Conservation (phyloP, 345 rosid species). For the Barbarea vulgaris region DNA sequence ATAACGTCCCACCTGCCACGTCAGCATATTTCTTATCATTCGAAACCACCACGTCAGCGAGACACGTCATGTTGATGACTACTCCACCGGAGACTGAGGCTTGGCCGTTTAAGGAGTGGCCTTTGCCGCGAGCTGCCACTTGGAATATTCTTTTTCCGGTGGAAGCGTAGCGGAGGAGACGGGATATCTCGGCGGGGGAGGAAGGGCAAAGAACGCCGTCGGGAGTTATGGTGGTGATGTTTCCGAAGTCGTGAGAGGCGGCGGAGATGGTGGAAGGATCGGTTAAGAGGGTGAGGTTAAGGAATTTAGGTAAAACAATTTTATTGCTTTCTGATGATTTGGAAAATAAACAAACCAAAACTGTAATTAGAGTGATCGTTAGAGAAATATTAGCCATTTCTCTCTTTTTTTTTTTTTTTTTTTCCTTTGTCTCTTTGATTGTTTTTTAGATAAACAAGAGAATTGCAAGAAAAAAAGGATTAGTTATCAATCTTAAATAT, state of each 20-base stretch:
- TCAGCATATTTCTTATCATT: conserved; percentile 61
- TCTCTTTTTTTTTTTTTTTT: conserved; percentile 3
- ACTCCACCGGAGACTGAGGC: conserved; percentile 72
- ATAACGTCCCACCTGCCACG: conserved; percentile 76
- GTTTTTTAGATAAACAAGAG: conserved; percentile 19
- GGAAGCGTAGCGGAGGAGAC: conserved; percentile 50
- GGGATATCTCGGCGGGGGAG: conserved; percentile 50
- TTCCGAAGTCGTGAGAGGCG: conserved; percentile 72
- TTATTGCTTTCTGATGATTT: conserved; percentile 20
- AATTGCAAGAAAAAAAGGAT: conserved; percentile 2
- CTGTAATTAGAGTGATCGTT: conserved; percentile 25
- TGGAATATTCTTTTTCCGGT: conserved; percentile 45
- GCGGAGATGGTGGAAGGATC: conserved; percentile 48
- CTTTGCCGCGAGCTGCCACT: conserved; percentile 84
- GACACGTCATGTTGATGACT: conserved; percentile 76
- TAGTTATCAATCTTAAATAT: too few relatives aligned
- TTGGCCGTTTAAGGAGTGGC: conserved; percentile 85
- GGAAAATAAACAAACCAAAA: conserved; percentile 15
- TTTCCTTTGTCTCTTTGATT: conserved; percentile 28
- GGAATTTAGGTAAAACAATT: conserved; percentile 19
- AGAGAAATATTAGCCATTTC: conserved; percentile 31
- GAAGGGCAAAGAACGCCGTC: conserved; percentile 69
- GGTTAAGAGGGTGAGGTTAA: conserved; percentile 43
- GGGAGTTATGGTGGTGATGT: conserved; percentile 53
- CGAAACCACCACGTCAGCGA: conserved; percentile 42